Base-by-base conservation (phyloP, 139 green algal species). In the Chlamydomonas sphaeroides region DNA sequence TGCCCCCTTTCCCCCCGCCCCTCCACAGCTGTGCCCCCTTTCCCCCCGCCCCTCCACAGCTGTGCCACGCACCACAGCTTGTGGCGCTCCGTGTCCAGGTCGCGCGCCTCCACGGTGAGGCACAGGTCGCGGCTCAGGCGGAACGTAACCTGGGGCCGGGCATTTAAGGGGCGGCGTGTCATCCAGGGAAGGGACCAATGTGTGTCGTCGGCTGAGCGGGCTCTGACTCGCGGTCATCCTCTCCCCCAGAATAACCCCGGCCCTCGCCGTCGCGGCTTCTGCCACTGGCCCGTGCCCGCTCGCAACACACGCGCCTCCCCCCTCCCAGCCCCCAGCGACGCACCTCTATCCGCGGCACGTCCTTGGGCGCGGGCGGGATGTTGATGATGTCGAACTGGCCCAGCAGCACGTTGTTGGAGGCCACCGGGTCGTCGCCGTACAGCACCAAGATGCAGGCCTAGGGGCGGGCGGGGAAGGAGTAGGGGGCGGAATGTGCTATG, bases 341-440 rank as follows among this genome's bases (percentile, higher is more conserved):
- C 68, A 91, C 85, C 78, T 90, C 87, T 15, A 93, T 93, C 20
- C 82, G 78, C 35, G 89, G 89, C 25, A 93, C 85, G 51, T 91
- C 89, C 65, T 88, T 86, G 25, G 89, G 89, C 26, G 87, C 85
- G 28, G 85, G 85, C 20, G 89, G 89, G 62, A 93, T 93, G 83
- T 92, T 89, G 56, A 91, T 68, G 45, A 93, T 86, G 74, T 93
- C 88, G 72, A 93, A 93, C 79, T 91, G 88, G 17, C 87, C 89
- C n/a, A 93, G 88, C 36, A 92, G 80, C 26, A 82, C 63, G 76
- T 93, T 93, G 59, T 93, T 88, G 65, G 83, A 89, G 11, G 89
- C 88, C 39, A 88, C 80, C 33, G 84, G 79, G 70, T 89, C 83
- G 59, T 90, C 86, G 30, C 88, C 88, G 67, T 92, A 90, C 51